Evolutionary conservation across 208 protist genomes (phyloP).

Genomic region (Crithidia mellificae): DNA sequence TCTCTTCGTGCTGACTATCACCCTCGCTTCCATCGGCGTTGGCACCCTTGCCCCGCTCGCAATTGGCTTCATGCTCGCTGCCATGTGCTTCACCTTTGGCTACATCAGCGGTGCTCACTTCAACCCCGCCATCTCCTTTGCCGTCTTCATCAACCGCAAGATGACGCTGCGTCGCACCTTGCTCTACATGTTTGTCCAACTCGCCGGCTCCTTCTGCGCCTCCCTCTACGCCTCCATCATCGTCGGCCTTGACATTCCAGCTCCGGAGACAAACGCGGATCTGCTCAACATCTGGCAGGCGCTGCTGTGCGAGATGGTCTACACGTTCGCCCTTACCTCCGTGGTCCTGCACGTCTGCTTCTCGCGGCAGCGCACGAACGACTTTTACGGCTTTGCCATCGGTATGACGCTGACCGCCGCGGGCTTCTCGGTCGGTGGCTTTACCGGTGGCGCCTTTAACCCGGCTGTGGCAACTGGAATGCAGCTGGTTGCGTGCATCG

Average conservation of each 20-base stretch:
- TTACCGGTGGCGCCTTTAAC: constrained; percentile 79
- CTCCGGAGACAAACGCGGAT: constrained; percentile 38
- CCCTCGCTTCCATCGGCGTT: constrained; percentile 69
- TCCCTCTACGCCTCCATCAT: constrained; percentile 78
- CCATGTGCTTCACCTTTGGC: constrained; percentile 91
- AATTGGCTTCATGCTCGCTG: constrained; percentile 87
- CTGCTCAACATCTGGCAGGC: constrained; percentile 66
- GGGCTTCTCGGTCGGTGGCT: constrained; percentile 69
- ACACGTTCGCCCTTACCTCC: constrained; percentile 78
- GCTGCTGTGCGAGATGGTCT: constrained; percentile 77
- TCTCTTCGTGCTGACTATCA: constrained; percentile 80
- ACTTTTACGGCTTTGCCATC: constrained; percentile 84
- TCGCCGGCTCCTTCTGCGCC: constrained; percentile 72
- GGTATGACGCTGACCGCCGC: constrained; percentile 70
- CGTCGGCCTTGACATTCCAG: constrained; percentile 71
- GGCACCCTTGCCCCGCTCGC: constrained; percentile 71
- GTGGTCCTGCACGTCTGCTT: constrained; percentile 84
- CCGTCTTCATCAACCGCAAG: constrained; percentile 81
- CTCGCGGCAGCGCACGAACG: constrained; percentile 82
- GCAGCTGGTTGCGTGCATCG: constrained; percentile 71
- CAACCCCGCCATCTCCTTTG: constrained; percentile 92
- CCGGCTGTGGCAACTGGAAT: constrained; percentile 77
- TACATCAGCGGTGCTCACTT: constrained; percentile 93
- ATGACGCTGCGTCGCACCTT: constrained; percentile 65
- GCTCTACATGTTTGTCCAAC: constrained; percentile 76